Percentiles rank a stretch among this genome's conserved stretches.
Evolutionary conservation across 2,329 filamentous ascomycete genomes (phyloP).

Genomic region (Shiraia bambusicola): DNA sequence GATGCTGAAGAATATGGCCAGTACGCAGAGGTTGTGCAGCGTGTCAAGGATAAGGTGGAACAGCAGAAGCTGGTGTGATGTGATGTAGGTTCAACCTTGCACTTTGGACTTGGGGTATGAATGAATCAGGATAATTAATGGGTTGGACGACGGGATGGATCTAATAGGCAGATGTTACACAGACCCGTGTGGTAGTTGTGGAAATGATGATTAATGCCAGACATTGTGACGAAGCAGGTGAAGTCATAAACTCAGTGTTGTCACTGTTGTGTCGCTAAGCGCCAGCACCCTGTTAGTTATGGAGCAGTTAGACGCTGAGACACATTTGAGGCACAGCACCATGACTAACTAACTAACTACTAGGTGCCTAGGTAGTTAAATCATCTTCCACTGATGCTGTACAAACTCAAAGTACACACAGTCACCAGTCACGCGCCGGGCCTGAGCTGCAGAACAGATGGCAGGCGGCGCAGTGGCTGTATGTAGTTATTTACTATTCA

Average conservation of each 20-base stretch:
- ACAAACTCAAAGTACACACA: no score
- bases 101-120: not conserved
- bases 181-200: not conserved
- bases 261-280: constrained; percentile 9
- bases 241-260: not conserved
- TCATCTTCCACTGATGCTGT: not conserved
- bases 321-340: constrained; percentile 19
- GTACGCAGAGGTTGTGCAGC: constrained; percentile 24
- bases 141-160: no score
- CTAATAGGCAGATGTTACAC: not conserved
- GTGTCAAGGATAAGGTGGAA: constrained; percentile 18
- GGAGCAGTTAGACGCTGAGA: constrained; percentile 27
- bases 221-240: not conserved
- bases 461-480: not conserved
- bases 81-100: not conserved
- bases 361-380: no score
- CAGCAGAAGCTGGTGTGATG: not conserved
- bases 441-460: not conserved
- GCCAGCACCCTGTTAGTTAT: constrained; percentile 9
- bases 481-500: constrained; percentile 1
- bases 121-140: not conserved
- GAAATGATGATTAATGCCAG: no score
- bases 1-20: constrained; percentile 28
- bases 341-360: no score
- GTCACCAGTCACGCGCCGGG: constrained; percentile 1